These are phyloP conservation scores for Tuber microsphaerosporum DNA, from an alignment of 495 filamentous ascomycete genomes.

Conservation along the genomic window DNA sequence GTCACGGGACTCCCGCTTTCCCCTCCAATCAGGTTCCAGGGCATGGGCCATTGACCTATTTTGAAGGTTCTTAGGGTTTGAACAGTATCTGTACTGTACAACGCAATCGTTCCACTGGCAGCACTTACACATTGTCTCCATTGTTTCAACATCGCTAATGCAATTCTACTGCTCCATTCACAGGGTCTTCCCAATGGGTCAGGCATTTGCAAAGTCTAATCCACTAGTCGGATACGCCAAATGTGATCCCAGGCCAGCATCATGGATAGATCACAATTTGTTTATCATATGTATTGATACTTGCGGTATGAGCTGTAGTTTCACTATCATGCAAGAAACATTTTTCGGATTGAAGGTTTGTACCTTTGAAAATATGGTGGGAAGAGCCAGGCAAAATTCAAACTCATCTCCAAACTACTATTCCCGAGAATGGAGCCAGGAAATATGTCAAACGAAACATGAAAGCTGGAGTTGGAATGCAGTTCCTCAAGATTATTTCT, in stretches of 20 bases:
- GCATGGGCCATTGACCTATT: neutral
- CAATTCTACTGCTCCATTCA: neutral
- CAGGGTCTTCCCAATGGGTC: neutral
- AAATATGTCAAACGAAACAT: neutral
- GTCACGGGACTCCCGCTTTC: neutral
- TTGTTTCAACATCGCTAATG: neutral
- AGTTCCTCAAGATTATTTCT: neutral
- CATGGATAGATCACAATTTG: constrained; percentile 2
- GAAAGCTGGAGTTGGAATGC: neutral
- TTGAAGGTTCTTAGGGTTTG: neutral
- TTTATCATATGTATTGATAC: constrained; percentile 1
- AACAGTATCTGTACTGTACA: neutral
- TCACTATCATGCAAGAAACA: neutral
- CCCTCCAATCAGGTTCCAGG: neutral
- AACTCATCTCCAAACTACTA: neutral
- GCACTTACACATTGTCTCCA: neutral
- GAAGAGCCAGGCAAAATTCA: neutral
- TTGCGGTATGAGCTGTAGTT: constrained; percentile 3
- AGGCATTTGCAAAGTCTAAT: neutral
- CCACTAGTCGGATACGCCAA: neutral
- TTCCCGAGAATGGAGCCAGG: neutral
- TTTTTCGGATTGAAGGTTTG: neutral
- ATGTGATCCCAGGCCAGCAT: neutral
- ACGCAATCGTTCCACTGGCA: neutral
- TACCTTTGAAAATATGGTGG: neutral